These are phyloP conservation scores for Knoxdaviesia capensis DNA, from an alignment of 2,329 filamentous ascomycete genomes.

Conservation along the genomic window DNA sequence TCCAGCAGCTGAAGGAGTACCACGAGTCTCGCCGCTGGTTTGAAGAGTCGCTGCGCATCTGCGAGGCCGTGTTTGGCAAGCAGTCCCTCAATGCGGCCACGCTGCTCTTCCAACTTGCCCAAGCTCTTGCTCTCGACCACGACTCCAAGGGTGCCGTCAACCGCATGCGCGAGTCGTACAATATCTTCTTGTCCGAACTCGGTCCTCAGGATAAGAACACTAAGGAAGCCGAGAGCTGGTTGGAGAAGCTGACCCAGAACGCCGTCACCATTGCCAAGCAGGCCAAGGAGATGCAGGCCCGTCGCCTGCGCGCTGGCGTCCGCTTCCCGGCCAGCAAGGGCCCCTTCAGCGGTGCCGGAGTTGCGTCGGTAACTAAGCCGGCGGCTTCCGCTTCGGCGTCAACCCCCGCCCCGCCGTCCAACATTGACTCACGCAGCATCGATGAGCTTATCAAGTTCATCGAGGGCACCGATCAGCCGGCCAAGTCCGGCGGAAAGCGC, in stretches of 20 bases:
- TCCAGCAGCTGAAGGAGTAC: slow-evolving; percentile 87
- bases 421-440: slow-evolving; percentile 62
- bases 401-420: not conserved
- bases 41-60: slow-evolving; percentile 74
- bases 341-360: slow-evolving; percentile 27
- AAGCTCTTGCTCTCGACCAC: slow-evolving; percentile 86
- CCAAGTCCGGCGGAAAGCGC: not conserved
- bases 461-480: slow-evolving; percentile 45
- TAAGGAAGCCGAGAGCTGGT: slow-evolving; percentile 91
- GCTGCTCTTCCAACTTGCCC: slow-evolving; percentile 88
- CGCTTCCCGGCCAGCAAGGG: slow-evolving; percentile 41
- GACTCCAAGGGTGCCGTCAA: slow-evolving; percentile 81
- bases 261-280: slow-evolving; percentile 90
- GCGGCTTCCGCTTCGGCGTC: slow-evolving; percentile 10
- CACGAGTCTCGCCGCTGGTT: slow-evolving; percentile 94
- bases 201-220: slow-evolving; percentile 90
- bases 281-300: slow-evolving; percentile 65
- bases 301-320: slow-evolving; percentile 50
- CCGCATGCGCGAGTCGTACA: slow-evolving; percentile 92
- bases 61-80: slow-evolving; percentile 75
- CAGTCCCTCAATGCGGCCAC: slow-evolving; percentile 86
- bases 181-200: slow-evolving; percentile 76
- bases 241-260: slow-evolving; percentile 88
- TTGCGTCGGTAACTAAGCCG: not conserved
- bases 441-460: slow-evolving; percentile 92